Percentiles rank a stretch among this genome's conserved stretches.
Evolutionary conservation across 108 stramenopile species (phyloP).

Genomic region (Nitzschia putrida): DNA sequence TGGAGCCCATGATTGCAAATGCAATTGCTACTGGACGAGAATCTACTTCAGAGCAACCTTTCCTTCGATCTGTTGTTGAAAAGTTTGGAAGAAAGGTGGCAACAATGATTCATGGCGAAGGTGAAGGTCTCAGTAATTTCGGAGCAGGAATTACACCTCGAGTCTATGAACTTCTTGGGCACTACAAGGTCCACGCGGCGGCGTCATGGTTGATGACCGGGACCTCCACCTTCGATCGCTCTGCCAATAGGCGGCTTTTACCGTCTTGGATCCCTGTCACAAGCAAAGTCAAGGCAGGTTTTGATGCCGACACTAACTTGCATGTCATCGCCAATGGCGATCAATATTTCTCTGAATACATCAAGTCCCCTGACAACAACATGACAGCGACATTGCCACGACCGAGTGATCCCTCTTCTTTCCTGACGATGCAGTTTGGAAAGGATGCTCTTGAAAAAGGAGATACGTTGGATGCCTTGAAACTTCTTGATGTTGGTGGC

Average conservation of each 20-base stretch:
- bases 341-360: conserved; percentile 63
- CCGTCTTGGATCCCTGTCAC: conserved; percentile 70
- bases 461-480: conserved; percentile 50
- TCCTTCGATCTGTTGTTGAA: conserved; percentile 68
- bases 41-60: conserved; percentile 29
- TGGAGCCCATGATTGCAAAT: conserved; percentile 83
- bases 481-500: conserved; percentile 67
- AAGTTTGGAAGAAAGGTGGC: conserved; percentile 79
- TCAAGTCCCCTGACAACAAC: conserved; percentile 57
- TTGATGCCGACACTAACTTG: conserved; percentile 51
- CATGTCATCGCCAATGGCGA: conserved; percentile 70
- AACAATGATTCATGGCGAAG: conserved; percentile 72
- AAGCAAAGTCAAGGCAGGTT: conserved; percentile 55
- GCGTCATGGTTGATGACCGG: conserved; percentile 79
- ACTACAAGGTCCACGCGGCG: conserved; percentile 57
- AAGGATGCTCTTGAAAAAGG: conserved; percentile 41
- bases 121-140: conserved; percentile 70
- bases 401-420: conserved; percentile 56
- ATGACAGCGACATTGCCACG: conserved; percentile 55
- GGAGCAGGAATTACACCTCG: conserved; percentile 71
- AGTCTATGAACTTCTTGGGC: conserved; percentile 62
- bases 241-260: conserved; percentile 56
- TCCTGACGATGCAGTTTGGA: conserved; percentile 51
- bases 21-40: conserved; percentile 69
- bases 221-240: conserved; percentile 39